Evolutionary conservation across 2,329 filamentous ascomycete genomes (phyloP).

Genomic region (Seiridium unicorne): DNA sequence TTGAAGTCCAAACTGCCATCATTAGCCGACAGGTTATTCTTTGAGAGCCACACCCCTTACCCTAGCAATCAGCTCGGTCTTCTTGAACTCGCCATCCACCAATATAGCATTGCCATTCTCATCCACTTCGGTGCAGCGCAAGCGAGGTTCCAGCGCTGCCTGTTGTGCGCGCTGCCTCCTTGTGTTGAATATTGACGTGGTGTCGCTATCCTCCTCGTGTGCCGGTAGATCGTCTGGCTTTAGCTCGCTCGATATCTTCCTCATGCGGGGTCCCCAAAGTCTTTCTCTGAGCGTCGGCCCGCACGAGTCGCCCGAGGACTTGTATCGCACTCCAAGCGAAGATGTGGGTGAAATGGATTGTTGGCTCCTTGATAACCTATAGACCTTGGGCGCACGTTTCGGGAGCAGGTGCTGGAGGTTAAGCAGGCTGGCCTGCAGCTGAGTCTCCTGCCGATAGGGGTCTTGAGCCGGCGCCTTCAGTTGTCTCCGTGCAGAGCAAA

Average conservation of each 20-base stretch:
- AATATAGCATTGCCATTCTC: conserved; percentile 88
- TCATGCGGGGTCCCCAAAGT: conserved; percentile 41
- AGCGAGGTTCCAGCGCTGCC: conserved; percentile 77
- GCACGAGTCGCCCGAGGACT: conserved; percentile 23
- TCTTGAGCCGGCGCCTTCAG: conserved; percentile 13
- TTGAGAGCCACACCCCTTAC: conserved; percentile 37
- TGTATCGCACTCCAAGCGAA: conserved; percentile 22
- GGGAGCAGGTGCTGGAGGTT: conserved; percentile 20
- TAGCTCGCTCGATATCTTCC: conserved; percentile 38
- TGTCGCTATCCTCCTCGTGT: conserved; percentile 56
- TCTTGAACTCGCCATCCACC: conserved; percentile 94
- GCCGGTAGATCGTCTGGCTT: conserved; percentile 59
- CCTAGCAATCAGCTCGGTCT: conserved; percentile 94
- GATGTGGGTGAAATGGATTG: conserved; percentile 11
- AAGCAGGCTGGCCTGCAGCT: conserved; percentile 21
- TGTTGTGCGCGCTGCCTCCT: conserved; percentile 71
- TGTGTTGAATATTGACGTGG: conserved; percentile 64
- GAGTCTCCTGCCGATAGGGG: conserved; percentile 5
- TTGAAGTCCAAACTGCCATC: conserved; percentile 75
- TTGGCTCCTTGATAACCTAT: conserved; percentile 8
- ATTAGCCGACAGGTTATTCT: neutral
- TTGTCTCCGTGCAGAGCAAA: conserved; percentile 23
- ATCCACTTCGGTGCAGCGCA: conserved; percentile 94
- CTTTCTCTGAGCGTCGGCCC: conserved; percentile 45
- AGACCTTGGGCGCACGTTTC: conserved; percentile 9